A percentile compares a stretch with the other conserved stretches of the same genome.
phyloP scores from a whole-genome alignment of 2,329 filamentous ascomycete genomes.

The Aschersonia sp. region DNA sequence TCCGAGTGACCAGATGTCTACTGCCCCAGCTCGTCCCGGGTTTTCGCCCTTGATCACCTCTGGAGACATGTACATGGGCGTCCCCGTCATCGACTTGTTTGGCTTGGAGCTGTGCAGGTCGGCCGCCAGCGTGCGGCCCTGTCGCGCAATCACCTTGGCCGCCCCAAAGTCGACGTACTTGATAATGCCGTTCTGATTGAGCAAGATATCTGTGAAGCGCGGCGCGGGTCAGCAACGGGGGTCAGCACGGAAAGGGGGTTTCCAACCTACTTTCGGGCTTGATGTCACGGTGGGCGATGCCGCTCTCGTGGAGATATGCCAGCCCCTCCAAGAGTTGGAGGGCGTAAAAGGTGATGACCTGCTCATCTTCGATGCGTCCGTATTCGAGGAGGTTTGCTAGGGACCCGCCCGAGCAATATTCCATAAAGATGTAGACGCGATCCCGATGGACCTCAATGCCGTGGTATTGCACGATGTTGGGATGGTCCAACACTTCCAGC shows the following conservation, averaged over 20 bases:
- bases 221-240: background rate
- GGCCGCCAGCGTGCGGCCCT: conserved; percentile 68
- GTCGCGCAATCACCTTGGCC: conserved; percentile 88
- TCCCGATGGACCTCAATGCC: conserved; percentile 97
- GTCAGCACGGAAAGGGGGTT: too few species aligned
- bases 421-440: conserved; percentile 99
- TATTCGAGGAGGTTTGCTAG: conserved; percentile 83
- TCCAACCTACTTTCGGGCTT: conserved; percentile 73
- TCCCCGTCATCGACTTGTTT: conserved; percentile 91
- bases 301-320: conserved; percentile 80
- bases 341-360: conserved; percentile 92
- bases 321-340: conserved; percentile 88
- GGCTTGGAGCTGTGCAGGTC: conserved; percentile 46
- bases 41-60: conserved; percentile 91
- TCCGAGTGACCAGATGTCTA: conserved; percentile 92
- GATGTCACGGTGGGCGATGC: conserved; percentile 92
- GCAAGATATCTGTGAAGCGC: conserved; percentile 57
- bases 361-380: conserved; percentile 93
- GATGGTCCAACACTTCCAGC: conserved; percentile 86
- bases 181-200: conserved; percentile 95
- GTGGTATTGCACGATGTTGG: conserved; percentile 95
- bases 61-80: conserved; percentile 99
- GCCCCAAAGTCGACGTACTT: conserved; percentile 99
- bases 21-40: conserved; percentile 66
- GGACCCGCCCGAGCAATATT: conserved; percentile 93